phyloP scores from a whole-genome alignment of 257 asterid species.

The Rubia yunnanensis region DNA sequence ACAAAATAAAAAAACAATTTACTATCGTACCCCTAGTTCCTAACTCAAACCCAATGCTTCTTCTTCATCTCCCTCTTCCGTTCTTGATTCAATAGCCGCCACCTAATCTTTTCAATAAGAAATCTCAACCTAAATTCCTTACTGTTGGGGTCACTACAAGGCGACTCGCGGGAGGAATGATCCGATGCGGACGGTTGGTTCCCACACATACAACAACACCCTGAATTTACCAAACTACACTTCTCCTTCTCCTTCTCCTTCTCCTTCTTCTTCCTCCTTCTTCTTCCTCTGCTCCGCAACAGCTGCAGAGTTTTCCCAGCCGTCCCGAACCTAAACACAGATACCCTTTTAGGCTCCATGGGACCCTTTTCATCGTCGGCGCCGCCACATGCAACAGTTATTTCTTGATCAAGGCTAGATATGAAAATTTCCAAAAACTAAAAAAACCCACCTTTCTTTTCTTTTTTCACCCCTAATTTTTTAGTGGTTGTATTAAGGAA shows the following conservation, averaged over 20 bases:
- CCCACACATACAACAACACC: conserved; percentile 39
- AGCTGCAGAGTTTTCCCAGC: conserved; percentile 23
- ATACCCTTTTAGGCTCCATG: conserved; percentile 26
- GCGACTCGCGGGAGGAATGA: conserved; percentile 56
- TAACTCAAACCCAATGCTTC: no score
- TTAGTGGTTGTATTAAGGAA: no score
- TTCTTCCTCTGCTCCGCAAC: conserved; percentile 18
- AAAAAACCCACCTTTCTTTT: neutral
- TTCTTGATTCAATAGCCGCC: no score
- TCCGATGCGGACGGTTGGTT: conserved; percentile 43
- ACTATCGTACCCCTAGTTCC: no score
- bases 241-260: conserved; percentile 32
- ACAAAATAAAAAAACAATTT: no score
- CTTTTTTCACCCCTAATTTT: neutral
- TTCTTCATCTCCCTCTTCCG: no score
- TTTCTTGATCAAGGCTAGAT: conserved; percentile 41
- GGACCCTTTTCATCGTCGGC: neutral
- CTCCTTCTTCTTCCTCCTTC: conserved; percentile 38
- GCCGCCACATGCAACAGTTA: conserved; percentile 16
- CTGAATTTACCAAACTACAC: conserved; percentile 30
- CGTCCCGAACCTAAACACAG: conserved; percentile 35
- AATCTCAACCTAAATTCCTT: conserved; percentile 54
- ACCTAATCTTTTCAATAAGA: conserved; percentile 71
- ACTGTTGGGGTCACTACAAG: conserved; percentile 82
- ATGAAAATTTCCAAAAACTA: conserved; percentile 21